Conservation (phyloP, 495 filamentous ascomycete species). For the Annulohypoxylon maeteangense region DNA sequence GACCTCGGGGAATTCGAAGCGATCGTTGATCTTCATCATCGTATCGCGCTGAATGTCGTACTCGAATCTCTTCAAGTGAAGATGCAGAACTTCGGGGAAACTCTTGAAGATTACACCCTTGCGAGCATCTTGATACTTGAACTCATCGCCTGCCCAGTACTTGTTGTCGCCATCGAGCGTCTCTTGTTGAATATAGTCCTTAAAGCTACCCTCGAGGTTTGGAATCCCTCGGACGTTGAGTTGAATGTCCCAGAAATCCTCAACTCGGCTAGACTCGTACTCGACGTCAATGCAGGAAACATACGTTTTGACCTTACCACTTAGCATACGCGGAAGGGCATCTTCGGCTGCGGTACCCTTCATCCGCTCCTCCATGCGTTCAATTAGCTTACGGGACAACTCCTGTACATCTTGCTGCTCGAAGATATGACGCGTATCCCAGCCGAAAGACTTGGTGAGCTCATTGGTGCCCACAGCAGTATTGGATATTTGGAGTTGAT, state of each 20-base stretch:
- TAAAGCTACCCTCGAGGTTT: constrained; percentile 92
- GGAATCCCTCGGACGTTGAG: constrained; percentile 95
- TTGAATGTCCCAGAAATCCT: constrained; percentile 99
- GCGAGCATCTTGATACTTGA: constrained; percentile 93
- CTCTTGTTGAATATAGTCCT: constrained; percentile 95
- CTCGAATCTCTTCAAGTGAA: constrained; percentile 97
- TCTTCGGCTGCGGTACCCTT: constrained; percentile 97
- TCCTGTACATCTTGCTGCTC: constrained; percentile 99
- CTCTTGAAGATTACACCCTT: constrained; percentile 97
- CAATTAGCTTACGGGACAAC: constrained; percentile 94
- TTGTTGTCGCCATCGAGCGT: constrained; percentile 98
- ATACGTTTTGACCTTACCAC: constrained; percentile 97
- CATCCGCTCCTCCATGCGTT: constrained; percentile 95
- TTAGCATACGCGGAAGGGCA: constrained; percentile 87
- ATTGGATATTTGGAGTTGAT: constrained; percentile 86
- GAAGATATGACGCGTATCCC: constrained; percentile 98
- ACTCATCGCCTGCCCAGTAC: constrained; percentile 88
- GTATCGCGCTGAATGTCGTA: constrained; percentile 95
- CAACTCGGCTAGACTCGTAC: constrained; percentile 91
- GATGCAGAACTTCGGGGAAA: constrained; percentile 93
- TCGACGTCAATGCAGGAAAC: constrained; percentile 98
- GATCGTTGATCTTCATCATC: constrained; percentile 99
- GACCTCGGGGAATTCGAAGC: constrained; percentile 94
- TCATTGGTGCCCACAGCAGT: constrained; percentile 88
- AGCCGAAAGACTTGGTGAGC: constrained; percentile 94